Conservation (phyloP, 1,284 basidiomycete genomes). For the Trametes hirsuta region DNA sequence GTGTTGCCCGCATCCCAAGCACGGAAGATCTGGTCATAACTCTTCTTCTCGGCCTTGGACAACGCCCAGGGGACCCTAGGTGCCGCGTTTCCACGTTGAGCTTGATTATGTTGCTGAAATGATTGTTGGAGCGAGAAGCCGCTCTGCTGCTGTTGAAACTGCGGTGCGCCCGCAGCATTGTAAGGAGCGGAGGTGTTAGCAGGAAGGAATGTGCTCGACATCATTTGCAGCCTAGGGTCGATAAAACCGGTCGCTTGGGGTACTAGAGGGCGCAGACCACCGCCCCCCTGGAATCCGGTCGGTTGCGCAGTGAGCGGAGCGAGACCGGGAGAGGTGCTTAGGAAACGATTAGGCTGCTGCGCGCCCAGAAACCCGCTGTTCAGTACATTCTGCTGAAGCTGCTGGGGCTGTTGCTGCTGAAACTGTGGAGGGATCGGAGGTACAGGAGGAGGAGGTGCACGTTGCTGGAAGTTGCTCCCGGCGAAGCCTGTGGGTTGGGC, state of each 20-base stretch:
- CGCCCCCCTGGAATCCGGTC: conserved; percentile 58
- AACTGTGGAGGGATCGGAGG: conserved; percentile 64
- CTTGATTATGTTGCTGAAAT: conserved; percentile 80
- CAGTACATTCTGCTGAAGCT: conserved; percentile 39
- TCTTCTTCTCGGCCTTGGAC: conserved; percentile 92
- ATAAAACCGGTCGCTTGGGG: conserved; percentile 84
- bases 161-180: conserved; percentile 61
- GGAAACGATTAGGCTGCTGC: conserved; percentile 50
- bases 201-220: conserved; percentile 89
- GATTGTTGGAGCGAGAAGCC: conserved; percentile 70
- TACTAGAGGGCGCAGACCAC: conserved; percentile 53
- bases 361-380: conserved; percentile 45
- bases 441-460: conserved; percentile 55
- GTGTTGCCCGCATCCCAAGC: conserved; percentile 89
- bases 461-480: conserved; percentile 51
- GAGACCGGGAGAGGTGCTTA: conserved; percentile 51
- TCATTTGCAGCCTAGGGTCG: conserved; percentile 83
- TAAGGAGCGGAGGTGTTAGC: conserved; percentile 66
- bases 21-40: conserved; percentile 95
- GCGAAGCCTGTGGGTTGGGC: conserved; percentile 37
- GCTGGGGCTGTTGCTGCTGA: conserved; percentile 40
- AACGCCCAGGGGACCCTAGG: conserved; percentile 90
- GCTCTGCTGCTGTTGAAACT: conserved; percentile 66
- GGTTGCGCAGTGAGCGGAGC: conserved; percentile 53
- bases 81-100: conserved; percentile 67